phyloP scores from a whole-genome alignment of 192 early-diverging fungal species.

The Bifiguratus adelaidae region DNA sequence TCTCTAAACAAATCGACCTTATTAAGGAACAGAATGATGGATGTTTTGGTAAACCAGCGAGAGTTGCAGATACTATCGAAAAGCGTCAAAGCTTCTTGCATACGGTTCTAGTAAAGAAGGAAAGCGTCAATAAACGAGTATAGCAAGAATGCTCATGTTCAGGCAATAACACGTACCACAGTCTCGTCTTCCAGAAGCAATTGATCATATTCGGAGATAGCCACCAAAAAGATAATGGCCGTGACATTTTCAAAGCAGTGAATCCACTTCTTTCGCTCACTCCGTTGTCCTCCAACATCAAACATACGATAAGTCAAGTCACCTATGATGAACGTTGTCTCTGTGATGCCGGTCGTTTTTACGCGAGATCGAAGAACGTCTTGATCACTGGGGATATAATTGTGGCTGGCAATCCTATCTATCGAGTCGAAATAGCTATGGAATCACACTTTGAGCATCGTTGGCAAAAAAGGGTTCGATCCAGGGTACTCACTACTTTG shows the following conservation, averaged over 20 bases:
- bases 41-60: conserved; percentile 93
- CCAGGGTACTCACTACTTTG: conserved; percentile 80
- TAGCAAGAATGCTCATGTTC: too few species aligned
- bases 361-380: conserved; percentile 95
- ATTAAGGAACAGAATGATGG: conserved; percentile 98
- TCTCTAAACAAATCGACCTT: conserved; percentile 95
- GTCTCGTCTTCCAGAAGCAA: conserved; percentile 91
- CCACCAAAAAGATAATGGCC: conserved; percentile 91
- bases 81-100: conserved; percentile 92
- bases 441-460: too few species aligned
- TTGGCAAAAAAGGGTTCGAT: too few species aligned
- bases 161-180: conserved; percentile 62
- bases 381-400: conserved; percentile 88
- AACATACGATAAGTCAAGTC: conserved; percentile 94
- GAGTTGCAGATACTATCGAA: conserved; percentile 98
- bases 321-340: conserved; percentile 85
- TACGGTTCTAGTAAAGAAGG: conserved; percentile 65
- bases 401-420: conserved; percentile 66
- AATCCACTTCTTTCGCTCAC: conserved; percentile 98
- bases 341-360: conserved; percentile 96
- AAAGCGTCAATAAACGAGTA: too few species aligned
- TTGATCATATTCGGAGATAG: conserved; percentile 95
- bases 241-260: conserved; percentile 98
- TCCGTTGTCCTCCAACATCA: conserved; percentile 97
- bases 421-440: conserved; percentile 93